Conservation (phyloP, 2,329 filamentous ascomycete genomes). For the Plenodomus lindquistii region DNA sequence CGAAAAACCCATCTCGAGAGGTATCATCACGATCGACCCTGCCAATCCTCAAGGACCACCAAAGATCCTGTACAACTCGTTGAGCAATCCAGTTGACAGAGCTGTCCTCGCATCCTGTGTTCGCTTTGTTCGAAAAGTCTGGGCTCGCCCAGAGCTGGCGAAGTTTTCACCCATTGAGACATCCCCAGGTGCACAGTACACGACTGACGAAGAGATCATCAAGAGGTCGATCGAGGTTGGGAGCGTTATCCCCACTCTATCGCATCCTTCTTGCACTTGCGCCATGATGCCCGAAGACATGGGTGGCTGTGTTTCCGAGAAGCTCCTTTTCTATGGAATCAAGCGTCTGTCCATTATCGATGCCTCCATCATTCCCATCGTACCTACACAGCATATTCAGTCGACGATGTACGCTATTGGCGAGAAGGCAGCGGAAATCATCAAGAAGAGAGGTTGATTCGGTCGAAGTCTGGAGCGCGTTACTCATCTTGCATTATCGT, state of each 20-base stretch:
- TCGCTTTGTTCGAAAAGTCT: conserved; percentile 40
- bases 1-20: conserved; percentile 48
- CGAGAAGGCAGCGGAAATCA: conserved; percentile 40
- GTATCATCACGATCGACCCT: conserved; percentile 34
- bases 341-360: conserved; percentile 34
- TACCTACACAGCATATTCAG: conserved; percentile 38
- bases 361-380: conserved; percentile 38
- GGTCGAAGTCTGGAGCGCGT: too few relatives aligned
- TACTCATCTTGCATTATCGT: too few relatives aligned
- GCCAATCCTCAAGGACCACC: conserved; percentile 30
- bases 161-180: conserved; percentile 28
- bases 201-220: conserved; percentile 32
- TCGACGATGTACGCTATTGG: conserved; percentile 39
- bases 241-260: conserved; percentile 25
- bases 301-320: conserved; percentile 33
- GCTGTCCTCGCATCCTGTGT: conserved; percentile 39
- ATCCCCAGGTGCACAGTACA: conserved; percentile 30
- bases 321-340: conserved; percentile 37
- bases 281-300: conserved; percentile 40
- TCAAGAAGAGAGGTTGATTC: conserved; percentile 28
- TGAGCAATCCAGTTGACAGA: conserved; percentile 36
- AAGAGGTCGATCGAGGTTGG: conserved; percentile 17
- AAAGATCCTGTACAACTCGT: conserved; percentile 32
- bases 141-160: conserved; percentile 30
- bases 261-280: conserved; percentile 32